These are phyloP conservation scores for Camelina neglecta DNA, from an alignment of 345 rosid species.

Conservation along the genomic window DNA sequence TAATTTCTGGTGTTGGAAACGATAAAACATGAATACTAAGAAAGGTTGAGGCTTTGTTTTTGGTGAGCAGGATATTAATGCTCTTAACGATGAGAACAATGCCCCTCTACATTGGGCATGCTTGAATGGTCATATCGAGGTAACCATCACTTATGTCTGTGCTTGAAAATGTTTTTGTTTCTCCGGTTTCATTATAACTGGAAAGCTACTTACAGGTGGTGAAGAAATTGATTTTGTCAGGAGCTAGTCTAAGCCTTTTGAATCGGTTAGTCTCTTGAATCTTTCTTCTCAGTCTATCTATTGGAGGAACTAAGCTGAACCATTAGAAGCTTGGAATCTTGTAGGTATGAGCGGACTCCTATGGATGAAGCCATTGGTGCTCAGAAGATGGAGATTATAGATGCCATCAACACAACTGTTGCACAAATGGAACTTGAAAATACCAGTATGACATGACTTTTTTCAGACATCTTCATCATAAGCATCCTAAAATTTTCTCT, in stretches of 20 bases:
- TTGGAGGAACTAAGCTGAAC: neutral
- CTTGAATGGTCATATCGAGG: conserved; percentile 86
- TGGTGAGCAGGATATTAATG: conserved; percentile 66
- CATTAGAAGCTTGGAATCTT: conserved; percentile 8
- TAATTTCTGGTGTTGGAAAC: neutral
- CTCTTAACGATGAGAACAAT: conserved; percentile 76
- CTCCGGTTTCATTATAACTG: conserved; percentile 5
- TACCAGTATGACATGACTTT: conserved; percentile 50
- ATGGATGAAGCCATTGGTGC: conserved; percentile 78
- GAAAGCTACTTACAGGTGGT: conserved; percentile 60
- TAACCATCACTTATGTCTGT: conserved; percentile 36
- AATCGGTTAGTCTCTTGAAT: conserved; percentile 58
- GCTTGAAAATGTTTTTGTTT: conserved; percentile 16
- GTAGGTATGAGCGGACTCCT: conserved; percentile 82
- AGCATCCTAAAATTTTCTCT: neutral
- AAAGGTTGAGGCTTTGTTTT: conserved; percentile 18
- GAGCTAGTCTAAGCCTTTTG: conserved; percentile 74
- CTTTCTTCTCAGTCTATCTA: neutral
- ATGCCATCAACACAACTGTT: conserved; percentile 64
- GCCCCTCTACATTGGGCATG: conserved; percentile 95
- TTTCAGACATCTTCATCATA: neutral
- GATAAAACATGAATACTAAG: neutral
- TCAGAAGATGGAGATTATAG: conserved; percentile 69
- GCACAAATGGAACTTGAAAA: conserved; percentile 71
- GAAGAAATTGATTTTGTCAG: conserved; percentile 69